Evolutionary conservation across 2,329 filamentous ascomycete species (phyloP).

Genomic region (Xylariales sp.): DNA sequence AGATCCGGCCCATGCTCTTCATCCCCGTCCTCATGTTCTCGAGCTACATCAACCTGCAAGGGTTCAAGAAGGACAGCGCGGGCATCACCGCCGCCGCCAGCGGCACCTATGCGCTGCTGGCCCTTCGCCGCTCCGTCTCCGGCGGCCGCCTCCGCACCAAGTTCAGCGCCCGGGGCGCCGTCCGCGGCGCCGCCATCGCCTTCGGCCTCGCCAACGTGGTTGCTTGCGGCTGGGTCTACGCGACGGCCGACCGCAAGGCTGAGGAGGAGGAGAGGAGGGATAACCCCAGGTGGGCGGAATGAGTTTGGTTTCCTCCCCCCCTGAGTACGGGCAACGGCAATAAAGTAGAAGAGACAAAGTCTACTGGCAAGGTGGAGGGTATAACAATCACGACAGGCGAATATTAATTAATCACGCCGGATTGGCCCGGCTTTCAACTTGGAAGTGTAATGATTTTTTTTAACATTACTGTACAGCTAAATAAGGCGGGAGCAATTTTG

Average conservation of each 20-base stretch:
- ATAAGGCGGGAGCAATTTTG: too few relatives aligned
- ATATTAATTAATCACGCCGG: too few relatives aligned
- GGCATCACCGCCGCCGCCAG: constrained; percentile 53
- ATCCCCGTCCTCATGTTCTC: constrained; percentile 50
- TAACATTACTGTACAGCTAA: too few relatives aligned
- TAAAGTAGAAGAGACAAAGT: too few relatives aligned
- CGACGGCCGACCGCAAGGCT: constrained; percentile 42
- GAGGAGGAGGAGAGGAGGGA: constrained; percentile 44
- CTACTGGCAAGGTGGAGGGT: too few relatives aligned
- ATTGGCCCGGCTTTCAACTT: too few relatives aligned
- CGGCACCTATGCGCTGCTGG: constrained; percentile 53
- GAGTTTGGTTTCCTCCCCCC: too few relatives aligned
- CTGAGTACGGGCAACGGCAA: too few relatives aligned
- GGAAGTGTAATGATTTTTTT: too few relatives aligned
- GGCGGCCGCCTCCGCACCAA: constrained; percentile 28
- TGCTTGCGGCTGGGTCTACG: constrained; percentile 49
- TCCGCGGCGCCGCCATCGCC: constrained; percentile 46
- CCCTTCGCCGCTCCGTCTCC: constrained; percentile 39
- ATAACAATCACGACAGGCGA: too few relatives aligned
- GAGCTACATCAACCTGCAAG: constrained; percentile 56
- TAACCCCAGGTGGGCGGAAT: constrained; percentile 51
- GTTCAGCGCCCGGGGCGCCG: constrained; percentile 43
- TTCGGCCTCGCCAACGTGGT: constrained; percentile 43
- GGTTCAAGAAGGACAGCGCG: constrained; percentile 52
- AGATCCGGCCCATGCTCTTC: constrained; percentile 44